These are phyloP conservation scores for Houttuynia cordata DNA, from an alignment of 164 flowering plant species.

Conservation along the genomic window DNA sequence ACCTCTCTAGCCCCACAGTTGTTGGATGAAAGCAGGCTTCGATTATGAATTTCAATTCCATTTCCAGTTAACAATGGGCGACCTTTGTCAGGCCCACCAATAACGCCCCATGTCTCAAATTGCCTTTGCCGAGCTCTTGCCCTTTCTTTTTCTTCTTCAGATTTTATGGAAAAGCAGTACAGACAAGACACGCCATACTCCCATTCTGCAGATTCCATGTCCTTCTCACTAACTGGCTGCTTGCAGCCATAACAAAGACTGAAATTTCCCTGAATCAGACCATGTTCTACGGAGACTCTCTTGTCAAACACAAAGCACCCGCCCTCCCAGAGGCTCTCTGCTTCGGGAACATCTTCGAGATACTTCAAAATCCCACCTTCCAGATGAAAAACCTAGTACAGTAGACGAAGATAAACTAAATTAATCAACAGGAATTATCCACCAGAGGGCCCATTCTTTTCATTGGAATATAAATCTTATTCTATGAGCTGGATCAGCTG, in stretches of 20 bases:
- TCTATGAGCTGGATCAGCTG: no score
- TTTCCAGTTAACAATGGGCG: constrained; percentile 16
- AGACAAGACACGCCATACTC: constrained; percentile 86
- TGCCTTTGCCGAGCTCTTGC: constrained; percentile 93
- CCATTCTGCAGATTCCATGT: constrained; percentile 82
- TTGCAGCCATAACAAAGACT: constrained; percentile 96
- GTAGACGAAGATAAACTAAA: no score
- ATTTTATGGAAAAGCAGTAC: constrained; percentile 61
- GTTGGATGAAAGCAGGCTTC: neutral
- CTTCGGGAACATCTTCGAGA: constrained; percentile 72
- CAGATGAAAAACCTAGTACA: constrained; percentile 73
- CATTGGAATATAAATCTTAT: no score
- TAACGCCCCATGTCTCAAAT: constrained; percentile 71
- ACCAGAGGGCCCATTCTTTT: no score
- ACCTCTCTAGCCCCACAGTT: neutral
- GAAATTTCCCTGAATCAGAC: constrained; percentile 66
- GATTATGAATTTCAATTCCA: neutral
- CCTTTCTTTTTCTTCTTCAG: constrained; percentile 87
- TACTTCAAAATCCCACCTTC: constrained; percentile 90
- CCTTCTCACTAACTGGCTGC: constrained; percentile 75
- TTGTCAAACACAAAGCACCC: constrained; percentile 98
- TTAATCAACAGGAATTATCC: no score
- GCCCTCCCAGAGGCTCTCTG: constrained; percentile 87
- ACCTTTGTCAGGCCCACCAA: constrained; percentile 93
- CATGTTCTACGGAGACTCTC: constrained; percentile 87